Evolutionary conservation across 129 eudicot genomes (phyloP).

Genomic region (sunflower (Helianthus annuus)): DNA sequence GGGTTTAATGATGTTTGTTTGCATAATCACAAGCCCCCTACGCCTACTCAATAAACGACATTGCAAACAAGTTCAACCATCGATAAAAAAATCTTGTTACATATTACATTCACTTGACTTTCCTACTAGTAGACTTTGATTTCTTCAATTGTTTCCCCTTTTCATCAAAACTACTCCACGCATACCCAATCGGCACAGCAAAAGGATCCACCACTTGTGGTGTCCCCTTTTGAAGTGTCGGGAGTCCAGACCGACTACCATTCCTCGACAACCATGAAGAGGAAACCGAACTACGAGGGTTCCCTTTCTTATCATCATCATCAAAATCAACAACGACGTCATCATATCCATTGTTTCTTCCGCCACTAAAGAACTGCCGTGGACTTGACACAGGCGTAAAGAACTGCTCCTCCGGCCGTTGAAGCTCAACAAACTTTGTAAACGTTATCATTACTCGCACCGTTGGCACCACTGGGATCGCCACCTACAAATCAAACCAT

Average conservation of each 20-base stretch:
- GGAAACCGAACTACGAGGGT: constrained; percentile 29
- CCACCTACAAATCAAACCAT: constrained; percentile 46
- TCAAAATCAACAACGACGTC: constrained; percentile 22
- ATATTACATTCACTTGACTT: constrained; percentile 40
- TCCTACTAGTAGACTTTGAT: constrained; percentile 66
- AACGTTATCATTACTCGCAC: constrained; percentile 90
- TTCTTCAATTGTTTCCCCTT: constrained; percentile 67
- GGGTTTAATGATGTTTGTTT: background rate
- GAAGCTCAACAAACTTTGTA: constrained; percentile 84
- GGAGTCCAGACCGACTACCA: constrained; percentile 38
- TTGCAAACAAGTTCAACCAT: constrained; percentile 29
- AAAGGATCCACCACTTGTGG: constrained; percentile 59
- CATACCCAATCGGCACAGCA: constrained; percentile 68
- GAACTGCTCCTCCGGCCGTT: constrained; percentile 64
- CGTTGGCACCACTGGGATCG: constrained; percentile 95
- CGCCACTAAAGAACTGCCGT: constrained; percentile 27
- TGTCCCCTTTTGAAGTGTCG: constrained; percentile 29
- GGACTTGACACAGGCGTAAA: constrained; percentile 92
- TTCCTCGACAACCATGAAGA: constrained; percentile 56
- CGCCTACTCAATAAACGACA: constrained; percentile 19
- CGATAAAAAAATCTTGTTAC: constrained; percentile 19
- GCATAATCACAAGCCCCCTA: constrained; percentile 14
- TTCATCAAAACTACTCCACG: constrained; percentile 78
- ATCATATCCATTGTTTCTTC: constrained; percentile 24
- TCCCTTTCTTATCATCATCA: constrained; percentile 35